Evolutionary conservation across 192 early-diverging fungal species (phyloP), one percentile per base, ranked within the genome.

Genomic region (Coemansia sp.): DNA sequence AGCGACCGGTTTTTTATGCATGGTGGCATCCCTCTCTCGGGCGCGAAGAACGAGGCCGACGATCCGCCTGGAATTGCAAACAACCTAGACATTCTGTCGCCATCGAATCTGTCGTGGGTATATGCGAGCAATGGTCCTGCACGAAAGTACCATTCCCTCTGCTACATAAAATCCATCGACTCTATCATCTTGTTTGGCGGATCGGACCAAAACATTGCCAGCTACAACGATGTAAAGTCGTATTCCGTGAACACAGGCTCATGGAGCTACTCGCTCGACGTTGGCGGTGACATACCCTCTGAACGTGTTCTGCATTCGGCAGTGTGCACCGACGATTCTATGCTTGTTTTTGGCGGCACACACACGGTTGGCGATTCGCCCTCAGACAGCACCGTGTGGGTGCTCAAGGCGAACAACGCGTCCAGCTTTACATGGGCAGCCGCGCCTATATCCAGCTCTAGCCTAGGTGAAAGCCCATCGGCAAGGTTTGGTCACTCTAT

Each of bases 261-360:
- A 7, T 91, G 89, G 91, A 65, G 77, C 63, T 77, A 86, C 30
- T 41, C 79, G 41, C 60, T 79, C 41, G 72, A 77, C 11, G 51
- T 85, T 51, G 26, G 53, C 20, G 86, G 72, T 34, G 74, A 73
- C 48, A 83, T 81, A 23, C 89, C 55, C 72, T 82, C 63, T 66
- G 70, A 87, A 45, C 84, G 91, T 12, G 73, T 86, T 20, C 60
- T 88, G 57, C 91, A 91, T 41, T 84, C 90, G 0, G 87, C 91
- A 4, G 87, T 87, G 6, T 92, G 91, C 67, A 51, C 87, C 16
- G 68, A 87, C 18, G 84, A 91, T 61, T 85, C 82, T 18, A 90
- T 91, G 87, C 84, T 89, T 63, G 83, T 92, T 51, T 92, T 87
- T 74, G 91, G 91, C 73, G 84, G 84, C 15, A 21, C 69, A 23